A percentile compares a stretch with the other conserved stretches of the same genome.
These are phyloP conservation scores for Barnettozyma botsteinii DNA, from an alignment of 805 yeast species.

Conservation along the genomic window DNA sequence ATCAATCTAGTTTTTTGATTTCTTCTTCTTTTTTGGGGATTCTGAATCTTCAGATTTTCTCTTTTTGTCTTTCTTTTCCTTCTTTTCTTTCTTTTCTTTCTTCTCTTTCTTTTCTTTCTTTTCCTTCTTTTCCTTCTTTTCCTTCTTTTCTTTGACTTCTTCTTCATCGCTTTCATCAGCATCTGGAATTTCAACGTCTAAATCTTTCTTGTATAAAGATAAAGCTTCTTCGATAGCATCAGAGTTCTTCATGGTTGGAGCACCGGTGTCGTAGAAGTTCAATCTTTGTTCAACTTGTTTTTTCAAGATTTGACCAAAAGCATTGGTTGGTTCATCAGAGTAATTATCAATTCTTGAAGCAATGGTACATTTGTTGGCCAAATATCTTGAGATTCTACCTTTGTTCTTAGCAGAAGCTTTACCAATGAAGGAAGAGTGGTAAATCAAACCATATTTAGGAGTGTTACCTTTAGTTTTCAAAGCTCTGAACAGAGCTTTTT, in stretches of 20 bases:
- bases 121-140: constrained; percentile 42
- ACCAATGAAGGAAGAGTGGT: constrained; percentile 95
- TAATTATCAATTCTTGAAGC: constrained; percentile 98
- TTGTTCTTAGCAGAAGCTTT: constrained; percentile 96
- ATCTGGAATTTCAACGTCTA: constrained; percentile 39
- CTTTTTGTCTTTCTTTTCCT: constrained; percentile 49
- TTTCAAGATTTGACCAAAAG: constrained; percentile 86
- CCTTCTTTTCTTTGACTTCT: constrained; percentile 35
- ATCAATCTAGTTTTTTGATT: constrained; percentile 18
- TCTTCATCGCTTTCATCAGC: constrained; percentile 33
- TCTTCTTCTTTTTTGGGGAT: constrained; percentile 33
- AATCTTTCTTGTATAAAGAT: constrained; percentile 46
- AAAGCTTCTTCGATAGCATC: constrained; percentile 93
- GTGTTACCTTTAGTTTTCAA: constrained; percentile 97
- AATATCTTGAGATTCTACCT: constrained; percentile 97
- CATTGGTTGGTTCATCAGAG: constrained; percentile 88
- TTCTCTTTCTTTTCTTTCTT: constrained; percentile 48
- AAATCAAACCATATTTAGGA: constrained; percentile 95
- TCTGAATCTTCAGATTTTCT: constrained; percentile 29
- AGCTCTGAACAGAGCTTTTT: constrained; percentile 97
- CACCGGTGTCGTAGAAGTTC: constrained; percentile 93
- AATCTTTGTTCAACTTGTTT: constrained; percentile 97
- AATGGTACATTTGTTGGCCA: constrained; percentile 98
- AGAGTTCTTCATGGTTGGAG: constrained; percentile 91
- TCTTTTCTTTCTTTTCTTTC: constrained; percentile 45